Evolutionary conservation across 2,329 filamentous ascomycete genomes (phyloP).

Genomic region (Cladosporium sp.): DNA sequence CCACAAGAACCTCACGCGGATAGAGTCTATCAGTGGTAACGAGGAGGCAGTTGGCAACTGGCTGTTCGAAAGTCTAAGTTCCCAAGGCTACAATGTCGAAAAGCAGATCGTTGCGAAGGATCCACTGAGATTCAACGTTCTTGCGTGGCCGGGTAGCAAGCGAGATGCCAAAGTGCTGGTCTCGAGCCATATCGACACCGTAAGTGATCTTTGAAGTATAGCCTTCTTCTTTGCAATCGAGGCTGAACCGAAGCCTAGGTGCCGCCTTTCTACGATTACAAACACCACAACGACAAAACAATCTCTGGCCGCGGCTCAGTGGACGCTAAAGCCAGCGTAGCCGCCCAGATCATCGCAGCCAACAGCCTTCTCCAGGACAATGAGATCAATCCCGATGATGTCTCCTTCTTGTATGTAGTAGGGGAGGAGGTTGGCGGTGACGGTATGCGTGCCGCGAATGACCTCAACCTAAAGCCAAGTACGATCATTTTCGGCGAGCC

Average conservation of each 20-base stretch:
- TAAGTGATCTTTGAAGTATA: conserved; percentile 26
- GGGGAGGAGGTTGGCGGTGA: conserved; percentile 77
- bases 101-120: conserved; percentile 45
- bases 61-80: conserved; percentile 59
- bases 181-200: conserved; percentile 75
- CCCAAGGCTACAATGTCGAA: conserved; percentile 56
- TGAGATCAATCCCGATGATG: conserved; percentile 37
- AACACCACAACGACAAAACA: conserved; percentile 44
- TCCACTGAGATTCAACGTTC: conserved; percentile 62
- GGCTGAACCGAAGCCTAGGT: conserved; percentile 1
- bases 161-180: conserved; percentile 57
- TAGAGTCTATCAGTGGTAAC: conserved; percentile 63
- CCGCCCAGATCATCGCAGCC: conserved; percentile 66
- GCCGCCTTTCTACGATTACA: conserved; percentile 66
- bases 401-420: conserved; percentile 58
- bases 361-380: conserved; percentile 42
- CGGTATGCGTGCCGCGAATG: conserved; percentile 62
- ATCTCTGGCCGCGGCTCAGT: conserved; percentile 65
- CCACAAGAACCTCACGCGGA: conserved; percentile 68
- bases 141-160: conserved; percentile 55
- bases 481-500: conserved; percentile 89
- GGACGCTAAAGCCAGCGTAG: conserved; percentile 54
- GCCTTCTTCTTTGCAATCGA: background rate
- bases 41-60: conserved; percentile 65
- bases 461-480: conserved; percentile 43